Evolutionary conservation across 2,329 filamentous ascomycete genomes (phyloP), one percentile per base, ranked within the genome.

Genomic region (Rachicladosporium sp.): DNA sequence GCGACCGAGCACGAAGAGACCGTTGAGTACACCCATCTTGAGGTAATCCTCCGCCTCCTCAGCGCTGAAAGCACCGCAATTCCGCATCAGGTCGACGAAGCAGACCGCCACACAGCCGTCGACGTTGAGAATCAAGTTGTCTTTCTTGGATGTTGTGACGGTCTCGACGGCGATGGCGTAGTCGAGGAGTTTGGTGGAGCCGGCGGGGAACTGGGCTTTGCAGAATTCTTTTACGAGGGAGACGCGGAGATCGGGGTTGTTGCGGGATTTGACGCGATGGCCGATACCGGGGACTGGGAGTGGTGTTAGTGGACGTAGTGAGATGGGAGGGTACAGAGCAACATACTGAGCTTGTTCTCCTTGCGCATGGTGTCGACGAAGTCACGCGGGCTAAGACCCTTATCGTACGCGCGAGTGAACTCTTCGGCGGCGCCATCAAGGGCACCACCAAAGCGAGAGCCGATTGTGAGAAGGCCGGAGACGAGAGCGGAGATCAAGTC

Each of bases 161-260:
- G 83, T 84, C 78, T 98, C 91, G 52, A 98, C 91, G 35, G 91
- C 91, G 60, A 98, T 78, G 52, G 91, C 91, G 66, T 95, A 98
- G 72, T 98, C 91, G 63, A 98, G 86, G 62, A 96, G 80, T 78
- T 96, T 96, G 76, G 84, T 86, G 71, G 71, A 88, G 15, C 15
- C 15, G 15, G 15, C 15, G 55, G 91, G 87, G 82, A 98, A 98
- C 72, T 91, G 86, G 74, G 88, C 84, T 69, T 88, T 76, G 61
- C 93, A 91, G 66, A 91, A 98, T 70, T 98, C 89, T 77, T 96
- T 98, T 61, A 98, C 91, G 43, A 98, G 82, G 73, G 96, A 89
- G 55, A 98, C 91, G 76, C 91, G 91, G 55, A 98, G 81, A 78
- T 98, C 91, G 48, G 91, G 91, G 80, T 98, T 98, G 78, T 96